Conservation (phyloP, 257 asterid genomes). For the Nicotiana knightiana region DNA sequence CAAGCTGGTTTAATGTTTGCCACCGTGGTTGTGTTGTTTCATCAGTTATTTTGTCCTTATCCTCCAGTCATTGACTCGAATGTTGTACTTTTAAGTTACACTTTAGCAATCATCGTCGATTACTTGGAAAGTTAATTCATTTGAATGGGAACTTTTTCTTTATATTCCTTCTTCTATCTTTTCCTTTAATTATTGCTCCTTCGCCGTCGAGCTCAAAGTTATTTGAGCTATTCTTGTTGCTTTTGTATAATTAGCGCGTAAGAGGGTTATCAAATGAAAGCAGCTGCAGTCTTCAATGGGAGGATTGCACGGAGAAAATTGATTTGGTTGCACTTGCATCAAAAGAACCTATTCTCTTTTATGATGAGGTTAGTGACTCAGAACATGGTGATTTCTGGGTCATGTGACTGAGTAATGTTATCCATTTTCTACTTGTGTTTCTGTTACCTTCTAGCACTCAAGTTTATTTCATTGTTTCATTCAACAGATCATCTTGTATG, state of each 20-base stretch:
- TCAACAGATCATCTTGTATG: constrained; percentile 78
- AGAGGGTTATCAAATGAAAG: constrained; percentile 39
- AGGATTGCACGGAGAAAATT: constrained; percentile 68
- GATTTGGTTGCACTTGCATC: constrained; percentile 78
- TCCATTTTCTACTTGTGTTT: constrained; percentile 12
- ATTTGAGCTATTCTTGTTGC: constrained; percentile 15
- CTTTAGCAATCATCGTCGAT: not conserved
- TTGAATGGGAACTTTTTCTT: not conserved
- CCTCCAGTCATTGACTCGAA: not conserved
- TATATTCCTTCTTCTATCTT: not conserved
- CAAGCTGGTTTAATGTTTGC: not conserved
- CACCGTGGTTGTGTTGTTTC: not conserved
- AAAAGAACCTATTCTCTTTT: constrained; percentile 91
- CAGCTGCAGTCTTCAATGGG: constrained; percentile 52
- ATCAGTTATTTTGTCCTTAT: not conserved
- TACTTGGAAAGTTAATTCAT: not conserved
- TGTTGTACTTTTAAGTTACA: not conserved
- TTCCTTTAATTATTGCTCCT: not conserved
- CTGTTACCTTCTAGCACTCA: not conserved
- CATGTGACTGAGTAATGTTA: constrained; percentile 10
- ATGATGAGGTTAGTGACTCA: constrained; percentile 67
- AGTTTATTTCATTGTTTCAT: constrained; percentile 2
- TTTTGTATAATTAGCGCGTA: constrained; percentile 46
- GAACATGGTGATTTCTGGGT: constrained; percentile 19
- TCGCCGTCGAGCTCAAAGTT: not conserved